Base-by-base conservation (phyloP, 768 basidiomycete genomes). In the Trametes meyenii region DNA sequence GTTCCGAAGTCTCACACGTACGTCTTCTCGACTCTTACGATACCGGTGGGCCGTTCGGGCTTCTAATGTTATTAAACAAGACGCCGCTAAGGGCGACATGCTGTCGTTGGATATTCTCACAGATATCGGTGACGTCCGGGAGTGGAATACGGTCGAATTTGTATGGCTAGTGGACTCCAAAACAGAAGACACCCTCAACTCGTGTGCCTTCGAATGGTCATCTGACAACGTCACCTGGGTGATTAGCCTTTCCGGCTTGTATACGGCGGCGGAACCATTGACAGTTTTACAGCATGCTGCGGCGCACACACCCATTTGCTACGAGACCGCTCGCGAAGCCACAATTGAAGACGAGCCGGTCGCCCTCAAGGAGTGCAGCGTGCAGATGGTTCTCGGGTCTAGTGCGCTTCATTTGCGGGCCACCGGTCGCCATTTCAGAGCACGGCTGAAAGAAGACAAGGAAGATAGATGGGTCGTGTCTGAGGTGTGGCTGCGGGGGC, bases 1-100 rank as follows among this genome's bases (percentile, higher is more conserved):
- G 0, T 89, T 88, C 66, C 76, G 75, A 36, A 85, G 84, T 68
- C 67, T 74, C 33, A 63, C 72, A 60, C 67, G 87, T 85, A 65
- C 56, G 81, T 44, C 71, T 33, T 33, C 29, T 33, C 29, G 29
- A 23, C 51, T 40, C 26, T 24, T 21, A 36, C 49, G n/a, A 46
- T 38, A 36, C n/a, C 23, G 40, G 23, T 24, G 19, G 36, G 23
- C 51, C 5, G 24, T 39, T 19, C 43, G 49, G 24, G 53, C 46
- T 23, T 44, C 50, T 60, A 29, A 49, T 23, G 56, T 48, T 61
- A 21, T 43, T 21, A 50, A 17, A 42, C 53, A 50, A 69, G 70
- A 66, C 60, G 72, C 69, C 29, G 65, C 51, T 14, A 63, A 62
- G 17, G 78, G 78, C 19, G 80, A 83, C 58, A 75, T 67, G 45